Evolutionary conservation across 805 yeast species (phyloP).

Genomic region (Starmerella davenportii): DNA sequence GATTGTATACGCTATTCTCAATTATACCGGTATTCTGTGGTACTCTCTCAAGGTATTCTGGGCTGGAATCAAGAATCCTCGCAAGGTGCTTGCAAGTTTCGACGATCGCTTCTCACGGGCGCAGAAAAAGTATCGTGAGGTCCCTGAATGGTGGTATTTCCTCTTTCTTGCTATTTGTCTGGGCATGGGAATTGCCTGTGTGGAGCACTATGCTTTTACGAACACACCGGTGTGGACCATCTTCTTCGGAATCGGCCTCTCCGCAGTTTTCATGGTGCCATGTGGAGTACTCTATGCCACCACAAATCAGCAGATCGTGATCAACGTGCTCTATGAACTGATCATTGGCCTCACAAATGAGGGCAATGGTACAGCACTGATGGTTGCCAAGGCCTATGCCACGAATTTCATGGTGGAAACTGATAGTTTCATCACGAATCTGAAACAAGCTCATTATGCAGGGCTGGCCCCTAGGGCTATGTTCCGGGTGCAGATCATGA

Average conservation of each 20-base stretch:
- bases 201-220: conserved; percentile 21
- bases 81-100: conserved; percentile 20
- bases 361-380: conserved; percentile 38
- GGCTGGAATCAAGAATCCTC: conserved; percentile 7
- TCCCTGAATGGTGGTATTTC: conserved; percentile 62
- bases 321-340: conserved; percentile 33
- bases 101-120: conserved; percentile 41
- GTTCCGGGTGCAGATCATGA: conserved; percentile 31
- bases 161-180: conserved; percentile 28
- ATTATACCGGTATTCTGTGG: conserved; percentile 20
- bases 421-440: conserved; percentile 36
- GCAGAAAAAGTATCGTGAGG: conserved; percentile 42
- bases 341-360: conserved; percentile 40
- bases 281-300: conserved; percentile 31
- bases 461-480: conserved; percentile 43
- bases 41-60: conserved; percentile 6
- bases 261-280: conserved; percentile 36
- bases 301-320: conserved; percentile 33
- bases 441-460: conserved; percentile 38
- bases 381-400: conserved; percentile 35
- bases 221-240: conserved; percentile 46
- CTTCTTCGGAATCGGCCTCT: conserved; percentile 36
- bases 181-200: conserved; percentile 29
- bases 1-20: conserved; percentile 30
- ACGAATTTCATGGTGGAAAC: conserved; percentile 50